phyloP scores from a whole-genome alignment of 2,329 filamentous ascomycete species.

The Penicillium verrucosum region DNA sequence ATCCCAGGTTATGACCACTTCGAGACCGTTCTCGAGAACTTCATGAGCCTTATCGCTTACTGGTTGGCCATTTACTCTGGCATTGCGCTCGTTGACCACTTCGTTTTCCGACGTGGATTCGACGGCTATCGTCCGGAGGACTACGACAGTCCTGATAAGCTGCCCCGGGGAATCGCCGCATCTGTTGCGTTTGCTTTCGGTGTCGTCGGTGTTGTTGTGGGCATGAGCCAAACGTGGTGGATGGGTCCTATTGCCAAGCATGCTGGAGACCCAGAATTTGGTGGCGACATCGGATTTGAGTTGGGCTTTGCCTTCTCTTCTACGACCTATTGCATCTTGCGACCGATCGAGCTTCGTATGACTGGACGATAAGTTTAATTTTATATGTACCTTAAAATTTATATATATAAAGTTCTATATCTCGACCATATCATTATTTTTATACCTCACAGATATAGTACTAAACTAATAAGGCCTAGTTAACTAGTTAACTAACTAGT shows the following conservation, averaged over 20 bases:
- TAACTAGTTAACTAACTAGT: too few relatives aligned
- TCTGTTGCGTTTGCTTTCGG: conserved; percentile 62
- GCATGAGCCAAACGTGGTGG: conserved; percentile 69
- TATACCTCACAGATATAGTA: too few relatives aligned
- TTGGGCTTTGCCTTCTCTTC: conserved; percentile 61
- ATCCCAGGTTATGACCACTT: conserved; percentile 67
- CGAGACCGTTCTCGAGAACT: conserved; percentile 63
- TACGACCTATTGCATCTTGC: conserved; percentile 51
- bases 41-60: conserved; percentile 67
- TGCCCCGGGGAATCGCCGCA: conserved; percentile 65
- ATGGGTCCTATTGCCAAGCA: conserved; percentile 63
- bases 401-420: too few relatives aligned
- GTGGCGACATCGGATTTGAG: conserved; percentile 63
- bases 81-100: conserved; percentile 64
- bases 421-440: too few relatives aligned
- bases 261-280: conserved; percentile 48
- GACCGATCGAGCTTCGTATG: conserved; percentile 49
- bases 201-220: conserved; percentile 62
- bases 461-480: too few relatives aligned
- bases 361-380: conserved; percentile 38
- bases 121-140: conserved; percentile 56
- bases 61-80: conserved; percentile 73
- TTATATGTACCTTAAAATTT: background rate
- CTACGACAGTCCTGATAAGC: conserved; percentile 56
- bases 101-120: conserved; percentile 64